Evolutionary conservation across 805 yeast genomes (phyloP).

Genomic region (Monosporozyma aerobia): DNA sequence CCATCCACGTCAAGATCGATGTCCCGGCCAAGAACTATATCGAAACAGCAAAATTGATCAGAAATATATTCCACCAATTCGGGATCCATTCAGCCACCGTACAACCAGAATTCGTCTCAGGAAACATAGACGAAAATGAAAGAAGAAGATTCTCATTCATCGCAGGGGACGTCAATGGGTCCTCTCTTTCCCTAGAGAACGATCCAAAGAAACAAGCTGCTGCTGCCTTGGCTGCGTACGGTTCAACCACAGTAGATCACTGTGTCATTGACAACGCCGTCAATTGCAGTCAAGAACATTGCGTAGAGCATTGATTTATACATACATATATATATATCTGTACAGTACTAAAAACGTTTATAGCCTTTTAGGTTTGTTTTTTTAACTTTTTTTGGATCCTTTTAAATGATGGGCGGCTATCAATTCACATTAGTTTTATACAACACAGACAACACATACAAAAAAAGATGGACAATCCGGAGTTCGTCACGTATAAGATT

Average conservation of each 20-base stretch:
- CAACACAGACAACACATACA: neutral
- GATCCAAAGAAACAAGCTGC: neutral
- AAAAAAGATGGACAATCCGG: neutral
- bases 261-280: slow-evolving; percentile 47
- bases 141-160: slow-evolving; percentile 29
- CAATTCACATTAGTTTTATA: too few relatives aligned
- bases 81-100: slow-evolving; percentile 93
- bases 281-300: slow-evolving; percentile 31
- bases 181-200: neutral
- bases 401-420: neutral
- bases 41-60: slow-evolving; percentile 60
- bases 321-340: neutral
- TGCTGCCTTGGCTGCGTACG: slow-evolving; percentile 24
- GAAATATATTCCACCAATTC: slow-evolving; percentile 68
- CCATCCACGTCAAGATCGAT: slow-evolving; percentile 75
- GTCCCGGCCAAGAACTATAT: slow-evolving; percentile 56
- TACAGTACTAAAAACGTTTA: too few relatives aligned
- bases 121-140: slow-evolving; percentile 26
- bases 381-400: too few relatives aligned
- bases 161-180: slow-evolving; percentile 9
- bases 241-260: slow-evolving; percentile 26
- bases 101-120: slow-evolving; percentile 76
- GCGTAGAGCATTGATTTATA: neutral
- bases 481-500: neutral
- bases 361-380: too few relatives aligned